A percentile compares a stretch with the other conserved stretches of the same genome.
These are phyloP conservation scores for Thyridium curvatum DNA, from an alignment of 2,329 filamentous ascomycete genomes.

Conservation along the genomic window DNA sequence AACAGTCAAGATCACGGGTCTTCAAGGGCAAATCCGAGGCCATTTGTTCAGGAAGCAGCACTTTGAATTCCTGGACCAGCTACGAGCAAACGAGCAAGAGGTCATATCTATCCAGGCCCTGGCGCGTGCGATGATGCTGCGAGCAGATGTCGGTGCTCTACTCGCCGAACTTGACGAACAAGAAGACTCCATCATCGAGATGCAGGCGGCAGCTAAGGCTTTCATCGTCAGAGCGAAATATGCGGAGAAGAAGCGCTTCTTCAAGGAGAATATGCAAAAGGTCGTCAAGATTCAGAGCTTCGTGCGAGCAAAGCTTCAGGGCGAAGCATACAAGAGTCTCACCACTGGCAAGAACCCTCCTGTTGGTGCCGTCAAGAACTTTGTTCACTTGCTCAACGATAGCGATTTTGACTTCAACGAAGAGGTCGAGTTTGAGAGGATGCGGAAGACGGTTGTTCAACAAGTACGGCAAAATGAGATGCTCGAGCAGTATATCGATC, in stretches of 20 bases:
- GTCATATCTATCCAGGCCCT: slow-evolving; percentile 69
- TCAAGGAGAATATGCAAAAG: slow-evolving; percentile 96
- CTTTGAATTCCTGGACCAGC: slow-evolving; percentile 57
- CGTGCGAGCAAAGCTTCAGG: slow-evolving; percentile 88
- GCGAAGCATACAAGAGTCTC: slow-evolving; percentile 95
- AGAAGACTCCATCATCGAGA: slow-evolving; percentile 66
- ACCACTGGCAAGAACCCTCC: slow-evolving; percentile 95
- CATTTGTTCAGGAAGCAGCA: slow-evolving; percentile 56
- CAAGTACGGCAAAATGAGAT: slow-evolving; percentile 96
- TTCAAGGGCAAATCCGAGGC: slow-evolving; percentile 66
- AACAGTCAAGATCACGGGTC: slow-evolving; percentile 45
- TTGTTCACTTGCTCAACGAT: slow-evolving; percentile 94
- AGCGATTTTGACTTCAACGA: slow-evolving; percentile 99
- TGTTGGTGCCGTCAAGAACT: slow-evolving; percentile 94
- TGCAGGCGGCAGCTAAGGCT: slow-evolving; percentile 71
- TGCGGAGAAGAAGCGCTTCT: slow-evolving; percentile 79
- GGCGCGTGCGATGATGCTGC: slow-evolving; percentile 70
- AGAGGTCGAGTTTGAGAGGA: slow-evolving; percentile 91
- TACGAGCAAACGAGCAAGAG: slow-evolving; percentile 61
- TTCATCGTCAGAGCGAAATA: slow-evolving; percentile 70
- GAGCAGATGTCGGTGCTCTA: slow-evolving; percentile 66
- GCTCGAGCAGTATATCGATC: slow-evolving; percentile 95
- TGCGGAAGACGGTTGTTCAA: slow-evolving; percentile 93
- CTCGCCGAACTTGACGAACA: slow-evolving; percentile 75
- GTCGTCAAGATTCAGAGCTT: slow-evolving; percentile 99